These are phyloP conservation scores for Lyophyllum shimeji DNA, from an alignment of 768 basidiomycete genomes.

Conservation along the genomic window DNA sequence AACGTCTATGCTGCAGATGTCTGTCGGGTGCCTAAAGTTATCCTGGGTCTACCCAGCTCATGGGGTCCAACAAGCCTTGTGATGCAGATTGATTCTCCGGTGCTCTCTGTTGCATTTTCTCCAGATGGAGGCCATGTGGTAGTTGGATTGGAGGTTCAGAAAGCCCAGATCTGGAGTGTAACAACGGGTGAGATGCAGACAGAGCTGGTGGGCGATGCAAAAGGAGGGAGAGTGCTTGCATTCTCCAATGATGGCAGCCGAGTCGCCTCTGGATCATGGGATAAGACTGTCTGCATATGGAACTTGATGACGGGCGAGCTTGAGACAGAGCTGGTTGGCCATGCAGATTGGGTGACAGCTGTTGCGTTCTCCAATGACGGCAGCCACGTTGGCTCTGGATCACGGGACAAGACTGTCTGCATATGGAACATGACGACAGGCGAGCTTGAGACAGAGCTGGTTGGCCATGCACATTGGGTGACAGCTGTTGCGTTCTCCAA, in stretches of 20 bases:
- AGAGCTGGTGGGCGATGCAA: not conserved
- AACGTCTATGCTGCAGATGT: too few species aligned
- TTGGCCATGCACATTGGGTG: too few species aligned
- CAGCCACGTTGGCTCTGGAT: constrained; percentile 1
- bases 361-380: constrained; percentile 17
- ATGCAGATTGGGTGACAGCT: not conserved
- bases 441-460: too few species aligned
- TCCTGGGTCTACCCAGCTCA: too few species aligned
- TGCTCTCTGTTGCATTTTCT: constrained; percentile 18
- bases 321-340: not conserved
- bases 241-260: not conserved
- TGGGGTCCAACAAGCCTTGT: too few species aligned
- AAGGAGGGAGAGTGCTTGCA: not conserved
- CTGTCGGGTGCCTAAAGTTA: too few species aligned
- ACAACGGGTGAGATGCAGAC: constrained; percentile 2
- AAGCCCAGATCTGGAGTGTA: constrained; percentile 19
- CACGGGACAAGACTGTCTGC: not conserved
- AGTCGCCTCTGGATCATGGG: not conserved
- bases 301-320: not conserved
- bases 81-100: too few species aligned
- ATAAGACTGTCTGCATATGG: not conserved
- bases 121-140: constrained; percentile 16
- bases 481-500: too few species aligned
- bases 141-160: constrained; percentile 10
- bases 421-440: too few species aligned